Percentiles rank a stretch among this genome's conserved stretches.
These are phyloP conservation scores for Vaucheria bursata DNA, from an alignment of 352 stramenopile species.

Conservation along the genomic window DNA sequence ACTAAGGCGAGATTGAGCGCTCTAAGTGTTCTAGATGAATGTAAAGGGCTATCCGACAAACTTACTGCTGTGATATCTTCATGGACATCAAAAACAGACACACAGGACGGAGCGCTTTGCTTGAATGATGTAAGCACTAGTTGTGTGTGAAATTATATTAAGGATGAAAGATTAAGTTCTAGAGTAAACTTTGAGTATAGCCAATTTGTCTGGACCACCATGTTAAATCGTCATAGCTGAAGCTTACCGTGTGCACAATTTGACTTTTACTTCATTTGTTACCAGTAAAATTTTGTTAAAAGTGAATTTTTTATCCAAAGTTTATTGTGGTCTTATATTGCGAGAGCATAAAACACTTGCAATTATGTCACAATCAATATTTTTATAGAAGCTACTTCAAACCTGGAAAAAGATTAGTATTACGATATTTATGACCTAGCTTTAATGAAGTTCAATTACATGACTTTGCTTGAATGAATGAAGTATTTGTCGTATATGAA, in stretches of 20 bases:
- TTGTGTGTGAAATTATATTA: not conserved
- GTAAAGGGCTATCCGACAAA: constrained; percentile 26
- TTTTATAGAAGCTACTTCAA: no score
- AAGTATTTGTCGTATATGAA: no score
- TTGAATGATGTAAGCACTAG: not conserved
- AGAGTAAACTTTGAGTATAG: not conserved
- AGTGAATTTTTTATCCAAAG: not conserved
- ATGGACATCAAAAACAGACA: constrained; percentile 16
- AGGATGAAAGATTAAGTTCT: not conserved
- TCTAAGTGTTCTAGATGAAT: constrained; percentile 19
- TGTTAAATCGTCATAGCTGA: not conserved
- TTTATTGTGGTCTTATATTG: no score
- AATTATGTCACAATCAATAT: no score
- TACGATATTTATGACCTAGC: no score
- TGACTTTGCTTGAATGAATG: no score
- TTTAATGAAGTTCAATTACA: no score
- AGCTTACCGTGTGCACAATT: not conserved
- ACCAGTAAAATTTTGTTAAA: not conserved
- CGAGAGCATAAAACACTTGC: no score
- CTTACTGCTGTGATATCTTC: constrained; percentile 18
- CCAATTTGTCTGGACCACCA: not conserved
- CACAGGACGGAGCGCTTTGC: not conserved
- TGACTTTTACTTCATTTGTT: not conserved
- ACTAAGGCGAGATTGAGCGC: not conserved
- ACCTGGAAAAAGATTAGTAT: no score